Percentiles rank a stretch among this genome's conserved stretches.
Conservation (phyloP, 2,329 filamentous ascomycete genomes). For the Colletotrichum eleusines region DNA sequence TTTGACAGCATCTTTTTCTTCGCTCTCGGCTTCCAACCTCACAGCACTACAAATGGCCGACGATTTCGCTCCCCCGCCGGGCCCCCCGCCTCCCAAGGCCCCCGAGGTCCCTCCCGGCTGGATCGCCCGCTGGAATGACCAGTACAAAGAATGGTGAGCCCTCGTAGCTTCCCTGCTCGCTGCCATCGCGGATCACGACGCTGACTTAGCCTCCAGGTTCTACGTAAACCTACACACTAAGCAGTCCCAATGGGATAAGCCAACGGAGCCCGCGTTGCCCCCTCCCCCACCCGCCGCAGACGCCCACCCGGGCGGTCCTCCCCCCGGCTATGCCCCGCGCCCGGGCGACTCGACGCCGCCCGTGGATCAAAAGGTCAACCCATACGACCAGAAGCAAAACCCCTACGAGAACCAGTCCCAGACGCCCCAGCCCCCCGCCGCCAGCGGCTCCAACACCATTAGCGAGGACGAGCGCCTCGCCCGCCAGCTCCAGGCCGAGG, state of each 20-base stretch:
- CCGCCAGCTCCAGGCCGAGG: constrained; percentile 84
- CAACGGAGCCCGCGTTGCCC: constrained; percentile 75
- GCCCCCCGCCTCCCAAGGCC: constrained; percentile 69
- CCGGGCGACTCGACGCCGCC: constrained; percentile 54
- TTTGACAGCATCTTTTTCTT: not conserved
- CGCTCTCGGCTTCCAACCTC: not conserved
- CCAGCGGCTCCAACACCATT: constrained; percentile 47
- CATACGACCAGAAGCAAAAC: constrained; percentile 73
- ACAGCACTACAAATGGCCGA: constrained; percentile 60
- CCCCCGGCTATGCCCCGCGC: constrained; percentile 73
- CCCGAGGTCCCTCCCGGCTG: constrained; percentile 78
- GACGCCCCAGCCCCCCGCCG: constrained; percentile 50
- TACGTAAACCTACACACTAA: constrained; percentile 92
- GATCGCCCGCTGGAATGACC: constrained; percentile 86
- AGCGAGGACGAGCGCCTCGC: constrained; percentile 81
- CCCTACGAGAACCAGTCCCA: constrained; percentile 47
- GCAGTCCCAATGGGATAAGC: constrained; percentile 90
- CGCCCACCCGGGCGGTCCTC: constrained; percentile 67
- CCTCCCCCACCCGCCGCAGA: constrained; percentile 55
- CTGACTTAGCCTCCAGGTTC: constrained; percentile 69
- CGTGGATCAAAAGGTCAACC: constrained; percentile 74
- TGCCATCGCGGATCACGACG: not conserved
- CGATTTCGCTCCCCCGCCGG: constrained; percentile 65
- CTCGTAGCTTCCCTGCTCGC: not conserved
- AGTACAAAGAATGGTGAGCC: constrained; percentile 85